Conservation (phyloP, 2,329 filamentous ascomycete species). For the Nothophoma quercina region DNA sequence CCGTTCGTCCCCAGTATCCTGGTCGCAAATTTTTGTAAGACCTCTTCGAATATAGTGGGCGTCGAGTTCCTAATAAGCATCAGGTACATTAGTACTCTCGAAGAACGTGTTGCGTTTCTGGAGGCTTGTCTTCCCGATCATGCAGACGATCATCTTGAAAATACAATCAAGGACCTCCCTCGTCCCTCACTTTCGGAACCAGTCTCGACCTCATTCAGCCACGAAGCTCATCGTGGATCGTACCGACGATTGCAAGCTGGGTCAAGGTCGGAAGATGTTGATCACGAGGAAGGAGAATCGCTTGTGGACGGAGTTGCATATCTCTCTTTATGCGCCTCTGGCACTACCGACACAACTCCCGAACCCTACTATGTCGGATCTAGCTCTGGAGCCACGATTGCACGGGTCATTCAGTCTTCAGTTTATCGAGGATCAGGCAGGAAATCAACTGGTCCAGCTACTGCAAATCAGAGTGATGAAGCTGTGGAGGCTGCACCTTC, state of each 20-base stretch:
- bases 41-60: background rate
- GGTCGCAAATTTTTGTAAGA: slow-evolving; percentile 37
- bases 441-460: slow-evolving; percentile 1
- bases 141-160: slow-evolving; percentile 33
- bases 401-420: slow-evolving; percentile 36
- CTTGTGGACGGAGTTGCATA: slow-evolving; percentile 39
- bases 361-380: slow-evolving; percentile 40
- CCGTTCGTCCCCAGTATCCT: slow-evolving; percentile 35
- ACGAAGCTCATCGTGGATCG: background rate
- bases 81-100: slow-evolving; percentile 37
- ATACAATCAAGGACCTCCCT: background rate
- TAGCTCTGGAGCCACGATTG: slow-evolving; percentile 39
- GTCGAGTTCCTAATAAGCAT: background rate
- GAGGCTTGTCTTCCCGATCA: slow-evolving; percentile 37
- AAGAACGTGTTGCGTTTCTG: slow-evolving; percentile 38
- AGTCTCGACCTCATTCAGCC: no score
- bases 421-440: slow-evolving; percentile 27
- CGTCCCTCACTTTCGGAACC: background rate
- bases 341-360: slow-evolving; percentile 30
- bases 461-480: background rate
- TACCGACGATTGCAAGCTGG: slow-evolving; percentile 12
- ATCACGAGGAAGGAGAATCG: slow-evolving; percentile 32
- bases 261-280: slow-evolving; percentile 21
- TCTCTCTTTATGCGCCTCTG: slow-evolving; percentile 37
- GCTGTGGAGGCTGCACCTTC: background rate